Percentiles rank a stretch among this genome's conserved stretches.
These are phyloP conservation scores for Ophiostoma angusticollis DNA, from an alignment of 2,329 filamentous ascomycete species.

Conservation along the genomic window DNA sequence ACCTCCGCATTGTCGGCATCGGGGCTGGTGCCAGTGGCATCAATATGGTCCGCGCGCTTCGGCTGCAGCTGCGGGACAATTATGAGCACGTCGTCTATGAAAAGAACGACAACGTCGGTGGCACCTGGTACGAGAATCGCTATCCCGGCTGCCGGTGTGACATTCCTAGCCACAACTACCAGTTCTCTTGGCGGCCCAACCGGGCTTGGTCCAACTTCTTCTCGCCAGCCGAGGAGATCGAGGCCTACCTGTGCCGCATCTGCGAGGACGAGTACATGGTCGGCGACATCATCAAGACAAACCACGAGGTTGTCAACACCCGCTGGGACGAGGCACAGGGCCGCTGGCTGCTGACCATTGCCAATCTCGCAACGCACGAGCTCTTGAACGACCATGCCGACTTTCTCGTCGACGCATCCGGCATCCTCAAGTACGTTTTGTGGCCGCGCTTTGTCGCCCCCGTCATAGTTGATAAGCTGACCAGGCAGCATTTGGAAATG, in stretches of 20 bases:
- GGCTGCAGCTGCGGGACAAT: constrained; percentile 24
- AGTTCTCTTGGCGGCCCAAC: constrained; percentile 49
- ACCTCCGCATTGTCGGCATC: constrained; percentile 31
- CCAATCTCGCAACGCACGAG: constrained; percentile 24
- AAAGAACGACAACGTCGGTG: constrained; percentile 42
- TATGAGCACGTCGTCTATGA: constrained; percentile 40
- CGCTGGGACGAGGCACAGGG: constrained; percentile 31
- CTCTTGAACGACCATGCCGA: constrained; percentile 33
- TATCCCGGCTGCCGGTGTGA: constrained; percentile 47
- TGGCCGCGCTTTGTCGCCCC: no score
- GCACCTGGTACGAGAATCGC: constrained; percentile 46
- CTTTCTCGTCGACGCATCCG: constrained; percentile 37
- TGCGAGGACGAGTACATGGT: constrained; percentile 32
- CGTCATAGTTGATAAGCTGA: no score
- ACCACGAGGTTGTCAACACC: constrained; percentile 29
- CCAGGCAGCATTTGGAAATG: constrained; percentile 36
- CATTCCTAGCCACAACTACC: constrained; percentile 47
- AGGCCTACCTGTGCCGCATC: constrained; percentile 35
- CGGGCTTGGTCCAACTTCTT: constrained; percentile 47
- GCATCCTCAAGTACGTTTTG: constrained; percentile 44
- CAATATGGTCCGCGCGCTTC: constrained; percentile 32
- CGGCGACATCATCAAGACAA: constrained; percentile 28
- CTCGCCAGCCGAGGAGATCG: constrained; percentile 40
- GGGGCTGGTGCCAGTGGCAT: constrained; percentile 25
- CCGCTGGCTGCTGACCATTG: constrained; percentile 29